A percentile compares a stretch with the other conserved stretches of the same genome.
Conservation (phyloP, 2,329 filamentous ascomycete genomes). For the Verticillium isaacii region DNA sequence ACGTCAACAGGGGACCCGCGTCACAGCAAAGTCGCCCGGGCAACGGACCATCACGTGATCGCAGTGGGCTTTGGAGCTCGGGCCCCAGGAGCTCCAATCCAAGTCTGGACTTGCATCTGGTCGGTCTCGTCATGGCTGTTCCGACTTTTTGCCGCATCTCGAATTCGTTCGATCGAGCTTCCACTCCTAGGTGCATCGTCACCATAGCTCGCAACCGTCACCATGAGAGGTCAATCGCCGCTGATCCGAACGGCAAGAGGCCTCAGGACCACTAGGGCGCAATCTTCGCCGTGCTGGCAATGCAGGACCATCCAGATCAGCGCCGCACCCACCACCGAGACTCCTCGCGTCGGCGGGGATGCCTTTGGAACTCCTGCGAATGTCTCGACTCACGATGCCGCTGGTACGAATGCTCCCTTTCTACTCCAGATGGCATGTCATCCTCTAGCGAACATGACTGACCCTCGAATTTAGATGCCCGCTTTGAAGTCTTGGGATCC, state of each 20-base stretch:
- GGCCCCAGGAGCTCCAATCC: too few species aligned
- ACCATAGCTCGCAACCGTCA: slow-evolving; percentile 11
- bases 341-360: slow-evolving; percentile 45
- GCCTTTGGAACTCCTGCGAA: slow-evolving; percentile 47
- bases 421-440: not conserved
- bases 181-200: not conserved
- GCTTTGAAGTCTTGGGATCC: slow-evolving; percentile 87
- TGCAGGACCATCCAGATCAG: slow-evolving; percentile 61
- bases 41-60: slow-evolving; percentile 6
- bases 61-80: not conserved
- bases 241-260: slow-evolving; percentile 29
- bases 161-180: not conserved
- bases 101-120: not conserved
- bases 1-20: not conserved
- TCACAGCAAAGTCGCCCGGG: not conserved
- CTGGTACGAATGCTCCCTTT: slow-evolving; percentile 34
- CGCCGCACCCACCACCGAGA: slow-evolving; percentile 53
- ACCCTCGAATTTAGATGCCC: slow-evolving; percentile 61
- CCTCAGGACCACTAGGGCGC: slow-evolving; percentile 17
- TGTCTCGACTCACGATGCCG: slow-evolving; percentile 36
- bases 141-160: slow-evolving; percentile 9
- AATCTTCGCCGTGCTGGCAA: slow-evolving; percentile 44
- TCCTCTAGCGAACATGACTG: not conserved
- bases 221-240: slow-evolving; percentile 39
- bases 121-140: not conserved